Evolutionary conservation across 495 filamentous ascomycete genomes (phyloP).

Genomic region (Coniosporium apollinis): DNA sequence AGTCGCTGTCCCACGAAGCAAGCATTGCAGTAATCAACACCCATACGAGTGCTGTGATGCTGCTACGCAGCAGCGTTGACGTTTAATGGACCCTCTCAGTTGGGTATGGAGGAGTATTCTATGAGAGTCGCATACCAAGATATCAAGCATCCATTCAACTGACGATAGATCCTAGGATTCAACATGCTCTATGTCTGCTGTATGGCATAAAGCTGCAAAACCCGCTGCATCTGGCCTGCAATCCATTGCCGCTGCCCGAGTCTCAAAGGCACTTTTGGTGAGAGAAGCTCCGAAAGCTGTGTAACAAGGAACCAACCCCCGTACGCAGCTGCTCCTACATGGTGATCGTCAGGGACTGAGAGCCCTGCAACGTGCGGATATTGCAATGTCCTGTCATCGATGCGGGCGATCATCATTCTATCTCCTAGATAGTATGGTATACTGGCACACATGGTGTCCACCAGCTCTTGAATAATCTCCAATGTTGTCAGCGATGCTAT

Average conservation of each 20-base stretch:
- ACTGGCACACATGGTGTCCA: background rate
- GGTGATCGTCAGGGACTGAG: background rate
- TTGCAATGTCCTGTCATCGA: background rate
- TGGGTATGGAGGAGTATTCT: no score
- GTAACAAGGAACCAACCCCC: background rate
- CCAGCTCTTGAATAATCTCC: background rate
- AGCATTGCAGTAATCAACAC: no score
- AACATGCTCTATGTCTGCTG: background rate
- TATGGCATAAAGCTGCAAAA: background rate
- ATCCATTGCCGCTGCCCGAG: background rate
- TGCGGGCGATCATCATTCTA: background rate
- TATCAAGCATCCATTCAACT: no score
- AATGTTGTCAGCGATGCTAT: background rate
- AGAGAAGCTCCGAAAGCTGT: background rate
- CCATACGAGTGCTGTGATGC: no score
- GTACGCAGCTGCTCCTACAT: background rate
- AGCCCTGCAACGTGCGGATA: background rate
- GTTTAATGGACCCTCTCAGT: no score
- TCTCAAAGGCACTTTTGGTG: background rate
- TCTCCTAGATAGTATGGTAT: background rate
- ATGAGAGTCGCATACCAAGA: no score
- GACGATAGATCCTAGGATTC: background rate
- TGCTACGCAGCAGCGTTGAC: no score
- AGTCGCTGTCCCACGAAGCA: no score
- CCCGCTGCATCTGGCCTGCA: background rate